phyloP scores from a whole-genome alignment of 306 rosid species.

The Lathyrus tuberosus region DNA sequence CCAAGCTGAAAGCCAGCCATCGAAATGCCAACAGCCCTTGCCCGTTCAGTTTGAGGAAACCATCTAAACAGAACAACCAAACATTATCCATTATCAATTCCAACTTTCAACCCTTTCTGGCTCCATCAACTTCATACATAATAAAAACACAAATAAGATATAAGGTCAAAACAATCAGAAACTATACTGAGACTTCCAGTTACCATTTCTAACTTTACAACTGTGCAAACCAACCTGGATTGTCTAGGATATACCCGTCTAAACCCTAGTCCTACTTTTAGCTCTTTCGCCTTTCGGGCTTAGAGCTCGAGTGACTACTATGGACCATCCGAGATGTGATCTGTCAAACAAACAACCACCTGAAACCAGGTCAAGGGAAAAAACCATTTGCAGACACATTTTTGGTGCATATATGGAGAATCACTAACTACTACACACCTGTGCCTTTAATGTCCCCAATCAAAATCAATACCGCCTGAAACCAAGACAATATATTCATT shows the following conservation, averaged over 20 bases:
- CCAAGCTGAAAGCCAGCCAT: constrained; percentile 99
- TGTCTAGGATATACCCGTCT: background rate
- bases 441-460: background rate
- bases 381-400: background rate
- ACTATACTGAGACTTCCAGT: constrained; percentile 13
- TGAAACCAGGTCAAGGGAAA: background rate
- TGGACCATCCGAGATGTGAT: background rate
- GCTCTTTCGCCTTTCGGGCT: background rate
- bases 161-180: background rate
- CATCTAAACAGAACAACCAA: constrained; percentile 58
- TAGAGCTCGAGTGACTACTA: background rate
- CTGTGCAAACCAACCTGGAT: background rate
- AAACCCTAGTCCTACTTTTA: constrained; percentile 5
- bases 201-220: constrained; percentile 15
- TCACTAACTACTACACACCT: background rate
- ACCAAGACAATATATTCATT: background rate
- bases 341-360: background rate
- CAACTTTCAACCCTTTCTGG: constrained; percentile 33
- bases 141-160: constrained; percentile 17
- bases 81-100: constrained; percentile 21
- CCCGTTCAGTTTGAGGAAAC: constrained; percentile 91
- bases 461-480: background rate
- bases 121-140: constrained; percentile 28
- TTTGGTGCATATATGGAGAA: background rate
- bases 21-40: constrained; percentile 93